These are phyloP conservation scores for Candida easanensis DNA, from an alignment of 805 yeast genomes.

Conservation along the genomic window DNA sequence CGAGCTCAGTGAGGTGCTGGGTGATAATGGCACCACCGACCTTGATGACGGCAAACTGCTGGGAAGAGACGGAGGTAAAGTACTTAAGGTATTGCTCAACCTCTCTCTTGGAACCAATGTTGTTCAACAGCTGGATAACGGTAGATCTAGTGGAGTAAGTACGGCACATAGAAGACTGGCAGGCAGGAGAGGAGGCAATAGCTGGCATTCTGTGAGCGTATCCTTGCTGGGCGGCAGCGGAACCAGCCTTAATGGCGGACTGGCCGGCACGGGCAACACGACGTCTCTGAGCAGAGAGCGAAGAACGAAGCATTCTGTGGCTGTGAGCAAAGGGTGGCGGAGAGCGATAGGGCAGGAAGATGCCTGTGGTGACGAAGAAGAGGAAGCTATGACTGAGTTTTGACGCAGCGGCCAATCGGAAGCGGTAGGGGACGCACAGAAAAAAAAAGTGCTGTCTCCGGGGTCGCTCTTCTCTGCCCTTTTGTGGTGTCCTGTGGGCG, in stretches of 20 bases:
- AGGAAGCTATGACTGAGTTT: background rate
- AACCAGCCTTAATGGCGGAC: conserved; percentile 18
- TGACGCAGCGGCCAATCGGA: background rate
- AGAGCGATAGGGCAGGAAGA: background rate
- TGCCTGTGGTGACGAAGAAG: background rate
- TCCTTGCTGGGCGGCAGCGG: conserved; percentile 12
- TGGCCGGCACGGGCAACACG: conserved; percentile 24
- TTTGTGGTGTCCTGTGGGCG: too few relatives aligned
- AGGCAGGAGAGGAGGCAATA: conserved; percentile 19
- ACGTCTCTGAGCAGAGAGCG: conserved; percentile 26
- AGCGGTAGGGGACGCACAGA: conserved; percentile 7
- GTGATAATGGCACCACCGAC: conserved; percentile 99
- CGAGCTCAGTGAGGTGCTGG: conserved; percentile 87
- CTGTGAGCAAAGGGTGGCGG: background rate
- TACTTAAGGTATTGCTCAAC: conserved; percentile 96
- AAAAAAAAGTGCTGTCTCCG: conserved; percentile 1
- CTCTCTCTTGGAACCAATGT: conserved; percentile 95
- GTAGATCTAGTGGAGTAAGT: conserved; percentile 81
- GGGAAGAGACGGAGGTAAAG: conserved; percentile 93
- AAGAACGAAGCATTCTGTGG: conserved; percentile 27
- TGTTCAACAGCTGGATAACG: conserved; percentile 90
- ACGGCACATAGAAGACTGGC: conserved; percentile 21
- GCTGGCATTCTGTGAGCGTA: conserved; percentile 15
- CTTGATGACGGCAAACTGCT: conserved; percentile 96
- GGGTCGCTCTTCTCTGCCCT: background rate